Evolutionary conservation across 1,284 basidiomycete species (phyloP).

Genomic region (Ustilago sp.): DNA sequence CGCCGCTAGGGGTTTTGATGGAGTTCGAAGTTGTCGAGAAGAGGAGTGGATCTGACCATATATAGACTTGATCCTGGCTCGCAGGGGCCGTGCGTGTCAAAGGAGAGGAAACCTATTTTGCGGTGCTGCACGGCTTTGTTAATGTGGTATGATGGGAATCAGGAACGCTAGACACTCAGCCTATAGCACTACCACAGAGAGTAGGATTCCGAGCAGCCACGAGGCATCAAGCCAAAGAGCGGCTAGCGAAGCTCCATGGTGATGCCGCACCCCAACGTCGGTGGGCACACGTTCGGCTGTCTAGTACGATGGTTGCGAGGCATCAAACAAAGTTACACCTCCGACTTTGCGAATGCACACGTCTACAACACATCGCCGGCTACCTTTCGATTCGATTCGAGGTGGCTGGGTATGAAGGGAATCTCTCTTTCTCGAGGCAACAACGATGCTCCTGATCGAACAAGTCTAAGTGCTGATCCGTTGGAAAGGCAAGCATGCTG

Average conservation of each 20-base stretch:
- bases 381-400: background rate
- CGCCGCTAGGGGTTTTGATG: no score
- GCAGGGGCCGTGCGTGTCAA: no score
- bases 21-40: no score
- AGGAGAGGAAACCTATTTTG: no score
- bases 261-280: background rate
- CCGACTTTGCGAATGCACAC: background rate
- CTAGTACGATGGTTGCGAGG: background rate
- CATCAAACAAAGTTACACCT: slow-evolving; percentile 4
- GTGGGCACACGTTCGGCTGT: background rate
- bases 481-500: no score
- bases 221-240: background rate
- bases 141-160: no score
- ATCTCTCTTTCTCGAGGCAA: background rate
- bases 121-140: no score
- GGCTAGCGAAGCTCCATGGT: background rate
- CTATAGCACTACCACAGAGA: background rate
- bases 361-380: background rate
- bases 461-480: no score
- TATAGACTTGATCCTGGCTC: no score
- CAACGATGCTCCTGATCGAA: no score
- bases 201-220: slow-evolving; percentile 4
- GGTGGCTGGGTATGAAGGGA: background rate
- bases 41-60: no score
- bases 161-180: background rate